Base-by-base conservation (phyloP, 805 yeast species). In the Starmerella bacillaris region DNA sequence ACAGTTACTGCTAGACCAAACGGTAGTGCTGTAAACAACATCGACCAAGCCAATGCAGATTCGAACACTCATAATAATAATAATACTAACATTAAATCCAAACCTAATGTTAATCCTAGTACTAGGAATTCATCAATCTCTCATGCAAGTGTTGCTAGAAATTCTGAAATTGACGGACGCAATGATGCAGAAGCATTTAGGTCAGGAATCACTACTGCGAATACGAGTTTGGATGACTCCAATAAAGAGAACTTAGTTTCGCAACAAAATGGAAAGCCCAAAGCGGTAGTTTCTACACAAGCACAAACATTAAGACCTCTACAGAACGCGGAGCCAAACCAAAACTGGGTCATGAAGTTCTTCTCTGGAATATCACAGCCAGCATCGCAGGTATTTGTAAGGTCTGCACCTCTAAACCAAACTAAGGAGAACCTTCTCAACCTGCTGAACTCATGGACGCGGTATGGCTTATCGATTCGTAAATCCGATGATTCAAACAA, bases 321-420 rank as follows among this genome's bases (percentile, higher is more conserved):
- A 9, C n/a, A 36, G 14, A 4, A 21, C 20, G 45, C 39, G 21
- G 57, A 51, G 36, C 49, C 52, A 16, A 44, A 45, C 30, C 59
- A 56, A 45, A 55, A 53, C 39, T 56, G 60, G 60, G 51, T 56
- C 42, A 48, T 56, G 53, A 54, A 53, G 44, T 41, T 56, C 43
- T 39, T 51, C 18, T 33, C 42, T 26, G 21, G 43, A 26, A 12
- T 40, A 3, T 19, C 41, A 16, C 42, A 27, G 24, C 15, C 38
- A n/a, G 21, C 43, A 14, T 18, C 44, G 30, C 47, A 48, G 39
- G 39, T 50, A 2, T 40, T 57, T 11, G 42, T 45, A 24, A 49
- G 59, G 5, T 37, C 43, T 5, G 38, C 54, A 35, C 37, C 44
- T 12, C 45, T 47, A 21, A 41, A 44, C 15, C 46, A 48, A 29